Base-by-base conservation (phyloP, 2,329 filamentous ascomycete species). In the Chrysoporthe cubensis region DNA sequence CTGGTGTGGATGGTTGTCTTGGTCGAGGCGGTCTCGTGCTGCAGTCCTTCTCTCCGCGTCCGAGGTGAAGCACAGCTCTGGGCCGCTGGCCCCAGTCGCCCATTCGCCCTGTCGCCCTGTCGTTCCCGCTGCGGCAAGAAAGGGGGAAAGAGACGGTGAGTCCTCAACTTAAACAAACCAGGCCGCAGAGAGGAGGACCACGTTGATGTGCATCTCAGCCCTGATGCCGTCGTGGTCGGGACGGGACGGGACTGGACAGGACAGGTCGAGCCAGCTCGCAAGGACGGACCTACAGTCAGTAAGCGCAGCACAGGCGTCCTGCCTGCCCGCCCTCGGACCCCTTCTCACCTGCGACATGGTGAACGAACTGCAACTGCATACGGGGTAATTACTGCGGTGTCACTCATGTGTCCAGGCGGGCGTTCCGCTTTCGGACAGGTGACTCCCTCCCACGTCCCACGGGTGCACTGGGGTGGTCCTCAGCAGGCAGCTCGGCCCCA, bases 191-290 rank as follows among this genome's bases (percentile, higher is more conserved):
- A 52, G 14, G 54, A 34, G 54, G 32, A 57, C 54, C 59, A 61
- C 59, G 59, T 61, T 18, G 59, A 48, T 61, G 42, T 61, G 59
- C 59, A 46, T 61, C n/a, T 40, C 34, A 57, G 54, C 54, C 40
- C 7, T 57, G 34, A 57, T n/a, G 18, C 54, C 9, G 54, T 32
- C 32, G 54, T 40, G 26, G 26, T 26, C 54, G 40, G 40, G 32
- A 13, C 32, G 14, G 37, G 37, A 40, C 37, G 9, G 37, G 6
- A 6, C 37, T 6, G 37, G 37, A 26, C 54, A 57, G 40, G 32
- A 6, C 37, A 9, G 37, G 37, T 40, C 37, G 37, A 40, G 6
- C 37, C 37, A 9, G 5, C 5, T 21, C 46, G 9, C 26, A 26
- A 26, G 26, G 0, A 26, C 26, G 26, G 2, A 26, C 26, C 26